These are phyloP conservation scores for Fusarium napiforme DNA, from an alignment of 2,329 filamentous ascomycete species.

Conservation along the genomic window DNA sequence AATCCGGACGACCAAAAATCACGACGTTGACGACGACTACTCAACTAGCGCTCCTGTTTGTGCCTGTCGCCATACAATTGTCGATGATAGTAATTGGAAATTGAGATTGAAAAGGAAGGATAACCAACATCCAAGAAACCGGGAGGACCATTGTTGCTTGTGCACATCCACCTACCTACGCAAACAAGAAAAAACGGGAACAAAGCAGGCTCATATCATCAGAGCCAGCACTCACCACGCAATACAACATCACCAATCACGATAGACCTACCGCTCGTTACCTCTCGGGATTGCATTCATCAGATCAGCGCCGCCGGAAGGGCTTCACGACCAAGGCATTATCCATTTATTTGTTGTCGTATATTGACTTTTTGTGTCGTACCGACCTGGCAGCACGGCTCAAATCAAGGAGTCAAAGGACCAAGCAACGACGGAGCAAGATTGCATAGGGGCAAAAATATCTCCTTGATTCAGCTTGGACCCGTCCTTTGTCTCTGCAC, in stretches of 20 bases:
- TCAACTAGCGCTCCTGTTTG: constrained; percentile 33
- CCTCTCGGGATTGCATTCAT: constrained; percentile 13
- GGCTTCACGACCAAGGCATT: constrained; percentile 17
- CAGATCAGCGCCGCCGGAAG: constrained; percentile 16
- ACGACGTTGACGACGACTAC: constrained; percentile 37
- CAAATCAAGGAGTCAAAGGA: not conserved
- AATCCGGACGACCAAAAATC: constrained; percentile 27
- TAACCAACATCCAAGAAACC: constrained; percentile 2
- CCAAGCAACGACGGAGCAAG: constrained; percentile 19
- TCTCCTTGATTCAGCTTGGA: constrained; percentile 21
- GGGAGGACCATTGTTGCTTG: constrained; percentile 3
- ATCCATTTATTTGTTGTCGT: constrained; percentile 27
- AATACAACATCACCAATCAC: constrained; percentile 27
- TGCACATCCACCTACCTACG: not conserved
- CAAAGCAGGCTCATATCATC: not conserved
- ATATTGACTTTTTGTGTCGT: constrained; percentile 1
- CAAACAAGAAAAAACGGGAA: not conserved
- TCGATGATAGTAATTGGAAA: constrained; percentile 38
- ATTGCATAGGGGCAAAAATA: constrained; percentile 32
- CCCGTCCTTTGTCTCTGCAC: constrained; percentile 16
- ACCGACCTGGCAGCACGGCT: constrained; percentile 6
- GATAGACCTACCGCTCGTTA: constrained; percentile 32
- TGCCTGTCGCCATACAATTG: constrained; percentile 45
- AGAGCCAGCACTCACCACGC: constrained; percentile 23
- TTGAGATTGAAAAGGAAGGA: constrained; percentile 26